Conservation (phyloP, 2,329 filamentous ascomycete genomes). For the Phialophora chinensis region DNA sequence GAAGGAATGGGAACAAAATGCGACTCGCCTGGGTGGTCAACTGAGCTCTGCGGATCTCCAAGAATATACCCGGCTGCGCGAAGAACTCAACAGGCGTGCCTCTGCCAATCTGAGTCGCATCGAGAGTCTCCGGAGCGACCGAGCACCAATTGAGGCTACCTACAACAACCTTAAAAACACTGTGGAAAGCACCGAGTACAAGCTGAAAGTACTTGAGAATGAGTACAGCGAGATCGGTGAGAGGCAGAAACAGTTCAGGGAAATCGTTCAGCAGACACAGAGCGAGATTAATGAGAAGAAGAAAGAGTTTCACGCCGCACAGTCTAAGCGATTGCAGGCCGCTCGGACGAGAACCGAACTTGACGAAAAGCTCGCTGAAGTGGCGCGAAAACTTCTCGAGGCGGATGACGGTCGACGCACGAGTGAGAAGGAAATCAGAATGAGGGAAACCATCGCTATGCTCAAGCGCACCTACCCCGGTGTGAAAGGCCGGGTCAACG, state of each 20-base stretch:
- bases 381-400: conserved; percentile 79
- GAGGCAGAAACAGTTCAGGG: conserved; percentile 68
- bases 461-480: conserved; percentile 91
- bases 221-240: conserved; percentile 74
- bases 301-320: conserved; percentile 83
- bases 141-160: conserved; percentile 89
- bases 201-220: conserved; percentile 73
- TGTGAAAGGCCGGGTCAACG: conserved; percentile 86
- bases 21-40: conserved; percentile 84
- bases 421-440: conserved; percentile 77
- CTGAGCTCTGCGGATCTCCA: conserved; percentile 84
- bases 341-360: conserved; percentile 84
- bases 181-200: conserved; percentile 77
- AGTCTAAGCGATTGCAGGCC: conserved; percentile 80
- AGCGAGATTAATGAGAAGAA: conserved; percentile 86
- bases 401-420: conserved; percentile 85
- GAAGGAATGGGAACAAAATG: conserved; percentile 80
- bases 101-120: conserved; percentile 81
- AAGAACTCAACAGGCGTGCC: conserved; percentile 82
- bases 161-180: conserved; percentile 88
- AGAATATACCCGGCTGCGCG: conserved; percentile 83
- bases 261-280: conserved; percentile 69
- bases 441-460: conserved; percentile 81
- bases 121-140: conserved; percentile 83
- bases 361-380: conserved; percentile 86